Conservation (phyloP, 352 stramenopile species). For the Globisporangium sylvaticum region DNA sequence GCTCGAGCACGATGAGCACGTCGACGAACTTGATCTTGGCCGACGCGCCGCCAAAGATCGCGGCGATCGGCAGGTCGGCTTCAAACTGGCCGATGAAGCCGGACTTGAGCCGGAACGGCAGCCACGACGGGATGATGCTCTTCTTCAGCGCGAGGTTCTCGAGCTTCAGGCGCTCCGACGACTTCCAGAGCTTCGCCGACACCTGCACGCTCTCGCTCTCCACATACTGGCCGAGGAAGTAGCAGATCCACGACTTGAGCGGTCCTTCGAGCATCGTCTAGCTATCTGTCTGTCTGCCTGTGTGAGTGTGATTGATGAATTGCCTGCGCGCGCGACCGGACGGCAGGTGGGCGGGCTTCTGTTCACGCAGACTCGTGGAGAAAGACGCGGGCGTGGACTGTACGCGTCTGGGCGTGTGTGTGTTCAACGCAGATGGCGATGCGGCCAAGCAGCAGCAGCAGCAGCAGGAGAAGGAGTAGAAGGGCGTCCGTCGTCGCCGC, state of each 20-base stretch:
- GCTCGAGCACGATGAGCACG: slow-evolving; percentile 76
- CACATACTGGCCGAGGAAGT: slow-evolving; percentile 87
- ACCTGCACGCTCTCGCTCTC: slow-evolving; percentile 83
- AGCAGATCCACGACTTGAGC: slow-evolving; percentile 84
- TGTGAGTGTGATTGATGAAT: neutral
- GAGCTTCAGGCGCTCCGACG: slow-evolving; percentile 83
- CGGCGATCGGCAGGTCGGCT: slow-evolving; percentile 79
- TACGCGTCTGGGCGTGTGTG: neutral
- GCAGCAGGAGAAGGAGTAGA: neutral
- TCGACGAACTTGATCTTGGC: slow-evolving; percentile 88
- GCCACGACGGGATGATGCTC: slow-evolving; percentile 73
- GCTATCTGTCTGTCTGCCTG: neutral
- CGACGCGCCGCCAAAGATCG: slow-evolving; percentile 72
- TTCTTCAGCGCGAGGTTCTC: slow-evolving; percentile 84
- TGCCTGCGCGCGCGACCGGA: neutral
- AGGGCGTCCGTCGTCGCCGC: neutral
- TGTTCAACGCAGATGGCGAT: neutral
- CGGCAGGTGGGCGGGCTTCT: neutral
- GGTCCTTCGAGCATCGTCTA: slow-evolving; percentile 76
- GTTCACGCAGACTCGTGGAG: neutral
- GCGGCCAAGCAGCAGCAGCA: neutral
- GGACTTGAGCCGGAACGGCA: slow-evolving; percentile 84
- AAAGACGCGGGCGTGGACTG: neutral
- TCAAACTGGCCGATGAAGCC: slow-evolving; percentile 87
- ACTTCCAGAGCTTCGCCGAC: slow-evolving; percentile 86